Base-by-base conservation (phyloP, 2,329 filamentous ascomycete species). In the Clarireedia sp. region DNA sequence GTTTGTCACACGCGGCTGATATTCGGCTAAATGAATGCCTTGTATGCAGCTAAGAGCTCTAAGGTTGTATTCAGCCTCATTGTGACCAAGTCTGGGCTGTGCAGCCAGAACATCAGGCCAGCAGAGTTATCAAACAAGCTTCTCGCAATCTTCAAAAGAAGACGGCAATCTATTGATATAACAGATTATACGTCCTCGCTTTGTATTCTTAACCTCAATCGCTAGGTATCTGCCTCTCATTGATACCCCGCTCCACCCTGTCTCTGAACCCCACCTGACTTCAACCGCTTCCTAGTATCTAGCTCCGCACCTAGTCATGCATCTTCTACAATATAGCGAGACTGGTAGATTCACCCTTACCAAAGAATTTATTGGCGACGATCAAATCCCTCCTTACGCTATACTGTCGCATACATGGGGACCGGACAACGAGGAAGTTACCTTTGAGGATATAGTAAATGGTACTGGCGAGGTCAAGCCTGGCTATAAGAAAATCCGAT, bases 371-470 rank as follows among this genome's bases (percentile, higher is more conserved):
- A 17, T 62, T 26, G 43, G 54, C 54, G 48, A 29, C 36, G 43
- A 53, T 3, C 21, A 58, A 1, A 54, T 58, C 45, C 62, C 64
- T 40, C 9, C 51, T 6, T 66, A 66, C 61, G 63, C 60, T 19
- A 67, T 66, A 29, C 63, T 66, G 48, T 65, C 61, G 10, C 60
- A 66, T 44, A 66, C 48, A 47, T 67, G 62, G 64, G 62, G 55
- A 54, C 33, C 41, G 17, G 56, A 61, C 45, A 36, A 8, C 23
- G 57, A 57, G 10, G 59, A 63, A 38, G 56, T 60, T 14, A 63
- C 46, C 14, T 61, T 59, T n/a, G 40, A 55, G 46, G 56, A 62
- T 24, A 9, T 63, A 19, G 41, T 36, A 12, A 19, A 60, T 4
- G 38, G 51, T 12, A 53, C 50, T 5, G 43, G 55, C 5, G 50